Percentiles rank a stretch among this genome's conserved stretches.
Conservation (phyloP, 768 basidiomycete species). For the Rhodotorula babjevae region DNA sequence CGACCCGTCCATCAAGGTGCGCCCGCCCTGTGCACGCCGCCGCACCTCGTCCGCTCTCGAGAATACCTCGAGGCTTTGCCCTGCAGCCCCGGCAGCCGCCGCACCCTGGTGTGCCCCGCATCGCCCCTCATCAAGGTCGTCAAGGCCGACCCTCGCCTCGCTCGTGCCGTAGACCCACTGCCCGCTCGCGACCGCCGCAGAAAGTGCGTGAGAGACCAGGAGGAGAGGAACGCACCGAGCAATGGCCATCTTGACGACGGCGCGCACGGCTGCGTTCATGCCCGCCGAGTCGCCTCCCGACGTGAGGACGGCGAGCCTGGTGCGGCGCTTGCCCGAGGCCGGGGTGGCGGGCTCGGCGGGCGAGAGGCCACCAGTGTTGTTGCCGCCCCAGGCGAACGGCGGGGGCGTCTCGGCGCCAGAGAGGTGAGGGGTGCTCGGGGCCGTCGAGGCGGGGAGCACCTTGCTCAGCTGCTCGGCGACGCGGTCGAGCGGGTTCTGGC, state of each 20-base stretch:
- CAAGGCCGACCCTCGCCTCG: neutral
- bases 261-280: slow-evolving; percentile 81
- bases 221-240: slow-evolving; percentile 59
- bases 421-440: slow-evolving; percentile 9
- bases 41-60: too few relatives aligned
- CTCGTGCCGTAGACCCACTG: too few relatives aligned
- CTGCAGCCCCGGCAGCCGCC: too few relatives aligned
- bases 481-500: slow-evolving; percentile 17
- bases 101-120: neutral
- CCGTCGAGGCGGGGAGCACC: slow-evolving; percentile 6
- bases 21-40: too few relatives aligned
- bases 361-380: neutral
- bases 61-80: too few relatives aligned
- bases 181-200: too few relatives aligned
- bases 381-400: neutral
- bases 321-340: slow-evolving; percentile 8
- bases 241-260: slow-evolving; percentile 87
- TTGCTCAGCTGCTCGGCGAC: slow-evolving; percentile 21
- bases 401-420: slow-evolving; percentile 13
- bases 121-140: neutral
- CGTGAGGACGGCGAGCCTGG: slow-evolving; percentile 68
- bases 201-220: neutral
- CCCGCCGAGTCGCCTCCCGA: slow-evolving; percentile 97
- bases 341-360: neutral
- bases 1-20: too few relatives aligned